A percentile compares a stretch with the other conserved stretches of the same genome.
Evolutionary conservation across 2,329 filamentous ascomycete species (phyloP).

Genomic region (Seiridium cupressi): DNA sequence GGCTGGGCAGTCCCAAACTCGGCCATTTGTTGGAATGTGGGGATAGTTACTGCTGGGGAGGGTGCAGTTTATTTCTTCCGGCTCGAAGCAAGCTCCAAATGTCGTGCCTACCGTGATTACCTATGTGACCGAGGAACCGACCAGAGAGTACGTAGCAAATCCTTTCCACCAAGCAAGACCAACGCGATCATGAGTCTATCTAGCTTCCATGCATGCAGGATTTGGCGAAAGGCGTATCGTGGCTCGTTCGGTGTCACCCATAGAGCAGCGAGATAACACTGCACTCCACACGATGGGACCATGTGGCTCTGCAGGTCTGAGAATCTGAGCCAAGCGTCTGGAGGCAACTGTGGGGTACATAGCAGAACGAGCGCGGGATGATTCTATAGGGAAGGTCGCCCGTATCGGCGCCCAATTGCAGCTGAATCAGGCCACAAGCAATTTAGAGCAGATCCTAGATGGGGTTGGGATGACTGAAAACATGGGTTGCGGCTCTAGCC

Average conservation of each 20-base stretch:
- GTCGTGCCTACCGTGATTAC: background rate
- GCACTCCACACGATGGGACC: slow-evolving; percentile 6
- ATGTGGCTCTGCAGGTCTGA: slow-evolving; percentile 4
- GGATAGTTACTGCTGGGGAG: background rate
- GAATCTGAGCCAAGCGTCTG: background rate
- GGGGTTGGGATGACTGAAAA: background rate
- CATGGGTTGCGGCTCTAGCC: slow-evolving; percentile 1
- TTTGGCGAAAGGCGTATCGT: slow-evolving; percentile 7
- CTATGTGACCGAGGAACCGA: background rate
- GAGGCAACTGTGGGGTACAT: background rate
- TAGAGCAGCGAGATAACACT: slow-evolving; percentile 1
- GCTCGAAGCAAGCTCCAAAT: background rate
- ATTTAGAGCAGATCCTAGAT: background rate
- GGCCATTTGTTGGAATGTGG: background rate
- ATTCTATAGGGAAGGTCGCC: background rate
- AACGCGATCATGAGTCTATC: slow-evolving; percentile 4
- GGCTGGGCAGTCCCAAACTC: background rate
- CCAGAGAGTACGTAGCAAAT: background rate
- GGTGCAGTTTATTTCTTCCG: background rate
- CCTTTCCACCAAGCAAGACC: background rate
- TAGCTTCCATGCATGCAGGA: background rate
- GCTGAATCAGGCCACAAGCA: background rate
- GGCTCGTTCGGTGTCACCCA: slow-evolving; percentile 6
- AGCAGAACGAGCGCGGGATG: background rate
- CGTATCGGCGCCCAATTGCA: slow-evolving; percentile 2